Base-by-base conservation (phyloP, 805 yeast species). In the Barnettozyma wickerhamii region DNA sequence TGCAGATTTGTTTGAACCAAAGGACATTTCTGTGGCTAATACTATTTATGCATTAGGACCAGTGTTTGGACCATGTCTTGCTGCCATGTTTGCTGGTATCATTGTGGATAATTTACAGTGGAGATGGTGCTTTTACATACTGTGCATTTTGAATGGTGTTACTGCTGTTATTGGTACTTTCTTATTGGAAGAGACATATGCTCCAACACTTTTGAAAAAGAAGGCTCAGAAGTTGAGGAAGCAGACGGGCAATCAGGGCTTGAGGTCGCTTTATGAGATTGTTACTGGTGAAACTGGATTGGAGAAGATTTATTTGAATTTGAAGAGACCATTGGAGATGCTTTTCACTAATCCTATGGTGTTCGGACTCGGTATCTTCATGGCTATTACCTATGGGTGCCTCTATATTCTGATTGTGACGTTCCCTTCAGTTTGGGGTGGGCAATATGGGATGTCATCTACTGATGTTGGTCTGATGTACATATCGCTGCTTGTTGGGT, bases 371-470 rank as follows among this genome's bases (percentile, higher is more conserved):
- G 84, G 85, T 2, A 56, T 74, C 7, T 78, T 74, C 55, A 69
- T 77, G 75, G 87, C 87, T 2, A 75, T 78, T 52, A 68, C 72
- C 6, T 81, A 79, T 56, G 87, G 85, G n/a, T 75, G 77, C 60
- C 68, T 79, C 70, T 81, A 81, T 58, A 65, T 81, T 43, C 63
- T 80, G 68, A 66, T 80, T 41, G 77, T 75, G 14, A 69, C 83
- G 2, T 79, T 76, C 61, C 84, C 85, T 1, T 42, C 63, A 0
- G 70, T 77, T 29, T 79, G 75, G 71, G 57, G 64, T 9, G 53
- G 51, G 1, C 15, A 10, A 1, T 80, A 79, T 50, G 74, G 73
- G 5, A 75, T 67, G 58, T 51, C 60, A 18, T 53, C 57, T 7
- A 76, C 78, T 33, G 66, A 72, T 28, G 60, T 72, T 13, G 87